Conservation (phyloP, 768 basidiomycete species). For the Phylloporus arenicola region DNA sequence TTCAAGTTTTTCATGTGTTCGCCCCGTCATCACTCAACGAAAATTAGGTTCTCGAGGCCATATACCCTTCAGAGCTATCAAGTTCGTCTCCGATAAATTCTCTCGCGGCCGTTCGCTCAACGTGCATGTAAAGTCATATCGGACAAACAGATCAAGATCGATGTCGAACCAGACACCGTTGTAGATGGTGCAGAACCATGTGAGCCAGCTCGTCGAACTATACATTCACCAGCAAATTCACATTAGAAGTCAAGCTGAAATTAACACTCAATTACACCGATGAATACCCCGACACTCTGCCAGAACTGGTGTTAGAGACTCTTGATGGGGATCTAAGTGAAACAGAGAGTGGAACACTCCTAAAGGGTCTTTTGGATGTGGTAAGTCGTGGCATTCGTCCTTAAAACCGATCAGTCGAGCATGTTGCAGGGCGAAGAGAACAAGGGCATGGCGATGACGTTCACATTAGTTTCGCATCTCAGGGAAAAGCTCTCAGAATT, state of each 20-base stretch:
- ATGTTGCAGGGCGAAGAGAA: slow-evolving; percentile 69
- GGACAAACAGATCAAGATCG: slow-evolving; percentile 75
- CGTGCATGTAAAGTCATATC: slow-evolving; percentile 69
- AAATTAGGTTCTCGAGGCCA: slow-evolving; percentile 83
- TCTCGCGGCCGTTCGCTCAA: slow-evolving; percentile 39
- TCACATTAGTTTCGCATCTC: slow-evolving; percentile 83
- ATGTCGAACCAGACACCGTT: slow-evolving; percentile 80
- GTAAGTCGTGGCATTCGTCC: slow-evolving; percentile 34
- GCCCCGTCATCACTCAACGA: slow-evolving; percentile 8
- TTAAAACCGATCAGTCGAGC: background rate
- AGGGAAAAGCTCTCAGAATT: slow-evolving; percentile 69
- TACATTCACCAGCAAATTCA: slow-evolving; percentile 7
- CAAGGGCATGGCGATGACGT: slow-evolving; percentile 96
- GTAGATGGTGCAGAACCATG: slow-evolving; percentile 54
- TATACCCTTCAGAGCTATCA: slow-evolving; percentile 90
- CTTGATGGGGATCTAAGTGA: slow-evolving; percentile 63
- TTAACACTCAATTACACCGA: slow-evolving; percentile 74
- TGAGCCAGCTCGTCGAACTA: slow-evolving; percentile 29
- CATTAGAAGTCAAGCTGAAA: slow-evolving; percentile 58
- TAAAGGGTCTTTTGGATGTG: slow-evolving; percentile 52
- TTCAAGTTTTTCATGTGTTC: slow-evolving; percentile 10
- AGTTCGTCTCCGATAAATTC: slow-evolving; percentile 56
- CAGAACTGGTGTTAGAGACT: slow-evolving; percentile 61
- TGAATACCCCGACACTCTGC: slow-evolving; percentile 79
- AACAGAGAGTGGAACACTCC: slow-evolving; percentile 47